Conservation (phyloP, 257 asterid genomes). For the Solanum pimpinellifolium region DNA sequence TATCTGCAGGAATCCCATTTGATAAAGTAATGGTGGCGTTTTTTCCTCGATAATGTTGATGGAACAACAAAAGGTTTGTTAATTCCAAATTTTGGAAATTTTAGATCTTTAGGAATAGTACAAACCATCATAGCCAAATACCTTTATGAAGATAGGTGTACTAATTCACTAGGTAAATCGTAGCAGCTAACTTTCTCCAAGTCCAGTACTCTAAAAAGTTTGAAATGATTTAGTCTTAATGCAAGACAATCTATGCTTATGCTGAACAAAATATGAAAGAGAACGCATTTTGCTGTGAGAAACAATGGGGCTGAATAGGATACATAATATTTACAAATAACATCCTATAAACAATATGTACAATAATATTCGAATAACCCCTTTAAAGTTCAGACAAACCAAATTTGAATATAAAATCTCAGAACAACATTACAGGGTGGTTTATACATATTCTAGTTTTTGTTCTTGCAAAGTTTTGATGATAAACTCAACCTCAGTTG, state of each 20-base stretch:
- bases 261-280: neutral
- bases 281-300: neutral
- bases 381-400: neutral
- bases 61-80: neutral
- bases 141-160: neutral
- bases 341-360: neutral
- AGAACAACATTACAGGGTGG: neutral
- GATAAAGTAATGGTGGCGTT: neutral
- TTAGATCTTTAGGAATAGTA: neutral
- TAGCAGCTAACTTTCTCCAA: neutral
- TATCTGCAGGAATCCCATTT: neutral
- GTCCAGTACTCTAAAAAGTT: neutral
- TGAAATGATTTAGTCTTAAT: neutral
- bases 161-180: neutral
- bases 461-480: neutral
- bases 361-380: neutral
- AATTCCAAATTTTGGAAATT: neutral
- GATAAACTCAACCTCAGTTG: neutral
- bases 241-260: neutral
- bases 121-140: neutral
- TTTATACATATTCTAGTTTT: neutral
- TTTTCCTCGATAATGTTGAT: too few relatives aligned
- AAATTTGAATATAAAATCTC: neutral
- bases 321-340: neutral
- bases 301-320: neutral